Percentiles rank a stretch among this genome's conserved stretches.
These are phyloP conservation scores for Senna siamea DNA, from an alignment of 306 rosid species.

Conservation along the genomic window DNA sequence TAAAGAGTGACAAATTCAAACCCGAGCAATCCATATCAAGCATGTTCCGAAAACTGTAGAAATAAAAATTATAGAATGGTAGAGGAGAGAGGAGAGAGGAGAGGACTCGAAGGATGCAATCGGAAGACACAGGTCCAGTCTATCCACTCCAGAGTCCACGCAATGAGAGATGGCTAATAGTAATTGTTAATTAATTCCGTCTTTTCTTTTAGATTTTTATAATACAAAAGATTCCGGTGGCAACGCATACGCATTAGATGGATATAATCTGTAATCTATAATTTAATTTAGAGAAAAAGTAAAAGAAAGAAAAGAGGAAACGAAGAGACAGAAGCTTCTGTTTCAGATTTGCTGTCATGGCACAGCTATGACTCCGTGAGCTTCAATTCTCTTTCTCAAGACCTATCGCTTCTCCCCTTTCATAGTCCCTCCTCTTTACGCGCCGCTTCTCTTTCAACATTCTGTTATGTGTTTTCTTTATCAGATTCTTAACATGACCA, in stretches of 20 bases:
- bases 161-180: background rate
- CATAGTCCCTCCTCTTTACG: background rate
- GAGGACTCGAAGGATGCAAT: background rate
- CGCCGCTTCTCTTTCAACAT: background rate
- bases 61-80: too few relatives aligned
- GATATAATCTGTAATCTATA: background rate
- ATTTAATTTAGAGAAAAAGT: background rate
- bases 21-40: background rate
- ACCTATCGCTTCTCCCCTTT: background rate
- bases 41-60: too few relatives aligned
- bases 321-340: constrained; percentile 33
- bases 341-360: constrained; percentile 33
- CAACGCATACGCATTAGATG: background rate
- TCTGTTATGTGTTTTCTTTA: background rate
- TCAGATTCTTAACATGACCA: background rate
- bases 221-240: background rate
- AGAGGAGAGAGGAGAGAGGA: background rate
- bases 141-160: constrained; percentile 10
- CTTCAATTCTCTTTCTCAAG: background rate
- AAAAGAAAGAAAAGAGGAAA: background rate
- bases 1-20: background rate
- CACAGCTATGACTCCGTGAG: constrained; percentile 30
- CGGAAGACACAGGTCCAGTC: background rate
- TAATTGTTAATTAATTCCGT: background rate
- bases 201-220: constrained; percentile 3